Base-by-base conservation (phyloP, 306 rosid genomes). In the Rosa multiflora region DNA sequence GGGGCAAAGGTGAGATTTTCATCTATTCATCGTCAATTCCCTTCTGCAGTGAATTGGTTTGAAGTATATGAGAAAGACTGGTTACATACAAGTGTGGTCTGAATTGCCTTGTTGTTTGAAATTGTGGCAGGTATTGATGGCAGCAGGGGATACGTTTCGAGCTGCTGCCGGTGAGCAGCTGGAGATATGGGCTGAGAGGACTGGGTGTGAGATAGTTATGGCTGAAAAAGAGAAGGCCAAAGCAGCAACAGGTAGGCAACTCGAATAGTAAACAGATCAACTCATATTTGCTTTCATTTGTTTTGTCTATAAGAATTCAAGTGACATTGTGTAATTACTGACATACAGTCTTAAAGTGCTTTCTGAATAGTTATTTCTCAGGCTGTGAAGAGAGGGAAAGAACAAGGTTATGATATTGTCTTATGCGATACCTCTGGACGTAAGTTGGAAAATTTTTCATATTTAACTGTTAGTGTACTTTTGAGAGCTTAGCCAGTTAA, bases 91-190 rank as follows among this genome's bases (percentile, higher is more conserved):
- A 40, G 58, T 77, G 47, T 10, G 13, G 55, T 73, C 82, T 83
- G 48, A 58, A 74, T 78, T 52, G 37, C 37, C 3, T 21, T 13
- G 26, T 51, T 66, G 55, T 78, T 80, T 70, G n/a, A 81, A 77
- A 77, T 32, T 82, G 78, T 78, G 43, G 67, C 85, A 93, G 99
- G 91, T 95, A 81, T 71, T 95, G 86, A 87, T 95, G 93, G 99
- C 98, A 42, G 99, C 98, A 58, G 99, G 99, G 56, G 99, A 95
- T 88, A 95, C 99, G 39, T 95, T 93, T 84, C 89, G 99, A 90
- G 98, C 99, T 82, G 99, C 99, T 79, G 98, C 99, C 39, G 85
- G 97, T 79, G 99, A 95, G 77, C 98, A 95, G 88, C 89, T 95
- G 51, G 99, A 95, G 88, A 93, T 95, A 82, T 95, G 99, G 99